Percentiles rank a stretch among this genome's conserved stretches.
These are phyloP conservation scores for Aspergillus pseudotamarii DNA, from an alignment of 2,329 filamentous ascomycete genomes.

Conservation along the genomic window DNA sequence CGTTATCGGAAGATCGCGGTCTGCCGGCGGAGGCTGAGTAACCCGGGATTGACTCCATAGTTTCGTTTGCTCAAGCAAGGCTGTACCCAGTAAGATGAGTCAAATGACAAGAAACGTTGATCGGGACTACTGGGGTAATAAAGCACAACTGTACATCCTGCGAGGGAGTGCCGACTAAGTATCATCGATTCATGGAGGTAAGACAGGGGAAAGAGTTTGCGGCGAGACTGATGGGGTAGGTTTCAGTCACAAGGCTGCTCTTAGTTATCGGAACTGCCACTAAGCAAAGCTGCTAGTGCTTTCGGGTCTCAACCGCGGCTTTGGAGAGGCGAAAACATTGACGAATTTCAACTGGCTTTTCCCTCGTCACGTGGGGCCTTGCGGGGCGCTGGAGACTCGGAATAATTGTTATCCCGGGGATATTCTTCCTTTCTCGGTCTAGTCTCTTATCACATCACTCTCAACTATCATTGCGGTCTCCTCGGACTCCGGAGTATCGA, in stretches of 20 bases:
- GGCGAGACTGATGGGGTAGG: background rate
- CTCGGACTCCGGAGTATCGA: too few species aligned
- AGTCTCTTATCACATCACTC: too few species aligned
- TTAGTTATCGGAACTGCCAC: background rate
- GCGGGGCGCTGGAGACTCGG: background rate
- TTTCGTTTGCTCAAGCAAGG: slow-evolving; percentile 3
- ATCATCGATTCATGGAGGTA: slow-evolving; percentile 1
- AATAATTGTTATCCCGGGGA: too few species aligned
- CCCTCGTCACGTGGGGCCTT: background rate
- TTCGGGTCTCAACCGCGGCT: slow-evolving; percentile 30
- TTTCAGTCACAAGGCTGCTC: background rate
- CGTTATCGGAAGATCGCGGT: slow-evolving; percentile 30
- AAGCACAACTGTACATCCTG: background rate
- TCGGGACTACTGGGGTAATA: background rate
- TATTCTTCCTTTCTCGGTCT: too few species aligned
- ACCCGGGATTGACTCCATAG: slow-evolving; percentile 40
- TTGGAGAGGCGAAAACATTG: background rate
- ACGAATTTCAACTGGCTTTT: too few species aligned
- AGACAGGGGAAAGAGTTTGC: slow-evolving; percentile 1
- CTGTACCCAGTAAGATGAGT: background rate
- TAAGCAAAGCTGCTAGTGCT: background rate
- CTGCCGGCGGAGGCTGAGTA: slow-evolving; percentile 31
- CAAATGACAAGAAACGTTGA: background rate
- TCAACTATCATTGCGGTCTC: too few species aligned
- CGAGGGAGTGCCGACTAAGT: background rate